A percentile compares a stretch with the other conserved stretches of the same genome.
Conservation (phyloP, 2,329 filamentous ascomycete genomes). For the Purpureocillium takamizusanense region DNA sequence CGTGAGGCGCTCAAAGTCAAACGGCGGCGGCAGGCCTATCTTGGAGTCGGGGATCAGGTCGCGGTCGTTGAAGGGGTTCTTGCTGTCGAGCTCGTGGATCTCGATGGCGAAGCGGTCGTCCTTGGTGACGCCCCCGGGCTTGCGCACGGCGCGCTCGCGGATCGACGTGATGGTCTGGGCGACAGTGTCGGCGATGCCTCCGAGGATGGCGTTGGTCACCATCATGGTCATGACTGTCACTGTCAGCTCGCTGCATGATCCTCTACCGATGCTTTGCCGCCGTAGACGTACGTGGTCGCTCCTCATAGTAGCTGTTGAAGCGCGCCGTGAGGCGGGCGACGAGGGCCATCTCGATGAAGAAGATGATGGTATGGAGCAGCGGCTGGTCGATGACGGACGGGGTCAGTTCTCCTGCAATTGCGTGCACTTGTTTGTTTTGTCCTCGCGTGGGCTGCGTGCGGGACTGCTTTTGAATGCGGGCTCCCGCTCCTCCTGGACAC, state of each 20-base stretch:
- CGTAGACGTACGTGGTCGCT: constrained; percentile 66
- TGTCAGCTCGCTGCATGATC: no score
- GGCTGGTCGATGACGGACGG: constrained; percentile 56
- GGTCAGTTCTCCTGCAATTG: no score
- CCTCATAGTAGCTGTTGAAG: constrained; percentile 91
- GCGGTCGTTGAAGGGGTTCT: constrained; percentile 56
- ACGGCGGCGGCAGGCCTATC: constrained; percentile 64
- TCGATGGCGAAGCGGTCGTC: constrained; percentile 75
- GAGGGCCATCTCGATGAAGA: constrained; percentile 82
- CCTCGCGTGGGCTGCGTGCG: no score
- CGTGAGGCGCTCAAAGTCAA: constrained; percentile 90
- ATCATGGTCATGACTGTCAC: constrained; percentile 84
- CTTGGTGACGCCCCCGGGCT: constrained; percentile 48
- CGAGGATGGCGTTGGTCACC: constrained; percentile 94
- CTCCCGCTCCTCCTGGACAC: constrained; percentile 6
- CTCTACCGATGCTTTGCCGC: no score
- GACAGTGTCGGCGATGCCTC: constrained; percentile 91
- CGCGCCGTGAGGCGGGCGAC: constrained; percentile 72
- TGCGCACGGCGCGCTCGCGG: constrained; percentile 56
- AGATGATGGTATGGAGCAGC: constrained; percentile 73
- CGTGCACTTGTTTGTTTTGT: no score
- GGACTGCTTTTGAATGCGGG: constrained; percentile 8
- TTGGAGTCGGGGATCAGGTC: constrained; percentile 59
- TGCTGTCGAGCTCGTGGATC: constrained; percentile 77
- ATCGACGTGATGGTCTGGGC: constrained; percentile 87